Evolutionary conservation across 1,284 basidiomycete genomes (phyloP), one percentile per base, ranked within the genome.

Genomic region (Blastosporella zonata): DNA sequence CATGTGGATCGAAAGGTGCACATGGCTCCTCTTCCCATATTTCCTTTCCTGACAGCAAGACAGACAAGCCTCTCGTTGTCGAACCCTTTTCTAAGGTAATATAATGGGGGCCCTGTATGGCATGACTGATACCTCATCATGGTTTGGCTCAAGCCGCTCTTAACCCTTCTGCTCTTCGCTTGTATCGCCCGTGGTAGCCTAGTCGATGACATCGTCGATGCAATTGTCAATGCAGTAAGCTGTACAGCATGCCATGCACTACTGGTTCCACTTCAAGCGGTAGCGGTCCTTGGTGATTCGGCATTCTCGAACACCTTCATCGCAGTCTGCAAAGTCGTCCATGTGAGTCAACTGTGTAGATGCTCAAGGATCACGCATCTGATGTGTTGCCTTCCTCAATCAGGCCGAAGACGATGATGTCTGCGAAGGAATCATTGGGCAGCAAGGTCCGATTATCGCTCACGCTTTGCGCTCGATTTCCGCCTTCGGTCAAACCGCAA

Each of bases 371-470:
- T n/a, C n/a, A n/a, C n/a, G n/a, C n/a, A n/a, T n/a, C 29, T 31
- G 29, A 31, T 6, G 13, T 13, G 12, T 31, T 13, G 6, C 3
- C 13, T 31, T 27, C 6, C 3, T 29, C 6, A 8, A 23, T 27
- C 45, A 72, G 71, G 49, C 64, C 1, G 59, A 64, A 50, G 69
- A 71, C 46, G 57, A 63, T 13, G 79, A 83, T 57, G 78, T 84
- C 9, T 83, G 82, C 58, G 66, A 68, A 40, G 82, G 82, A 18
- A 63, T 73, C 1, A 61, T 83, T 35, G 62, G 55, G 2, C 62
- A 71, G 28, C 74, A 79, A 59, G 81, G 75, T 2, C 80, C 80
- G 8, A 77, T 82, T 54, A 63, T 84, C 27, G 79, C 81, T 0
- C 75, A 82, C 53, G 73, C 73, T 47, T 62, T 84, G 18, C 73